Conservation (phyloP, 176 grass and related monocot species). For the Phyllostachys edulis region DNA sequence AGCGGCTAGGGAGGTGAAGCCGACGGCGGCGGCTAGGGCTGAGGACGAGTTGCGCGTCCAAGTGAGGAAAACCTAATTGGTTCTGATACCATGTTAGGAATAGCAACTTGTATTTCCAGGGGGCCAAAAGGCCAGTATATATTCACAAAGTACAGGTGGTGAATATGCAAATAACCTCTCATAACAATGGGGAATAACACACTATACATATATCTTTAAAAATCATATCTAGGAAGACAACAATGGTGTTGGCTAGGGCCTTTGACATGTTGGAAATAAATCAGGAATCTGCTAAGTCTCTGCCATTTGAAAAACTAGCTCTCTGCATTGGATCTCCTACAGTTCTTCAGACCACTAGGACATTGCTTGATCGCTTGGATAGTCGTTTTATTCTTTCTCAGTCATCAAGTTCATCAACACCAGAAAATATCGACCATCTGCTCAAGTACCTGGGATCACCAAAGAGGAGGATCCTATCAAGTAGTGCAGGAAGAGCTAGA, state of each 20-base stretch:
- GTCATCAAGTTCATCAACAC: constrained; percentile 48
- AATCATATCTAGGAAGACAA: constrained; percentile 79
- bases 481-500: constrained; percentile 38
- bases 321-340: constrained; percentile 61
- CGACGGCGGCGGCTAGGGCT: too few relatives aligned
- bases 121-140: too few relatives aligned
- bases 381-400: constrained; percentile 64
- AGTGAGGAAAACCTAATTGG: too few relatives aligned
- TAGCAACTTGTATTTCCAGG: too few relatives aligned
- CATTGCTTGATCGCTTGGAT: constrained; percentile 75
- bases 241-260: constrained; percentile 53
- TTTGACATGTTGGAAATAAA: constrained; percentile 62
- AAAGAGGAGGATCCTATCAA: constrained; percentile 38
- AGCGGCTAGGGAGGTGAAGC: too few relatives aligned
- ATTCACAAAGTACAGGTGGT: too few relatives aligned
- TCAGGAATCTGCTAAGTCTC: constrained; percentile 50
- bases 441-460: constrained; percentile 73
- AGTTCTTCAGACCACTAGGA: constrained; percentile 68
- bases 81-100: too few relatives aligned
- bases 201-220: too few relatives aligned
- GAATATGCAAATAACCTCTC: too few relatives aligned
- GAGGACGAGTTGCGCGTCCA: too few relatives aligned
- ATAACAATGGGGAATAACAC: too few relatives aligned
- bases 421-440: constrained; percentile 78
- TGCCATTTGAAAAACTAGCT: constrained; percentile 88